Conservation (phyloP, 148 eudicot species). For the Diospyros lotus region DNA sequence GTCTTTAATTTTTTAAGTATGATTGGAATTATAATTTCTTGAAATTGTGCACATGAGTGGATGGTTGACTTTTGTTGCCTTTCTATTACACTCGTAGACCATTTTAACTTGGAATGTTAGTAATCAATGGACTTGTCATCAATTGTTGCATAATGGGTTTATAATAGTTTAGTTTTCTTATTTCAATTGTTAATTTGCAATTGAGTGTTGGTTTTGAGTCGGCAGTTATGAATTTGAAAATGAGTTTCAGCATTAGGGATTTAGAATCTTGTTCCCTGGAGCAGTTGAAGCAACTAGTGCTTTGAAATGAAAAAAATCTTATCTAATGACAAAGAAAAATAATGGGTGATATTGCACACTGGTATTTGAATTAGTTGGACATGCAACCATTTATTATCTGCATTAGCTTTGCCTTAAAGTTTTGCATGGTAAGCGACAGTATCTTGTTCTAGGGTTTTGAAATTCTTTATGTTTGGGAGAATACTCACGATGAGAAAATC, state of each 20-base stretch:
- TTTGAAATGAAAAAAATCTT: neutral
- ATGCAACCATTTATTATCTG: neutral
- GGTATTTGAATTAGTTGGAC: neutral
- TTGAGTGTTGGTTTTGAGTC: neutral
- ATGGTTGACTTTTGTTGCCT: neutral
- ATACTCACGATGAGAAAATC: neutral
- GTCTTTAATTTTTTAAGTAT: too few relatives aligned
- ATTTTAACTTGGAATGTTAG: slow-evolving; percentile 1
- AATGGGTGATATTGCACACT: slow-evolving; percentile 3
- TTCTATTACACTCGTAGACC: neutral
- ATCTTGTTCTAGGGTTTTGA: neutral
- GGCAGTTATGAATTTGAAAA: neutral
- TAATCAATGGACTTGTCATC: neutral
- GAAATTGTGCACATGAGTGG: neutral
- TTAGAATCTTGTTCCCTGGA: neutral
- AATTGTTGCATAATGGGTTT: neutral
- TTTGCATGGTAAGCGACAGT: neutral
- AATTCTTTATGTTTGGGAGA: neutral
- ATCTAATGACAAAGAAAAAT: neutral
- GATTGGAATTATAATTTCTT: neutral
- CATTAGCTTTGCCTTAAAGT: neutral
- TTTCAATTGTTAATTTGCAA: neutral
- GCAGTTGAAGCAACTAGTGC: neutral
- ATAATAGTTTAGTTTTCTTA: neutral
- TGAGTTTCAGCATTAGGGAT: neutral